phyloP scores from a whole-genome alignment of 2,329 filamentous ascomycete genomes.

The Phyllosticta citribraziliensis region DNA sequence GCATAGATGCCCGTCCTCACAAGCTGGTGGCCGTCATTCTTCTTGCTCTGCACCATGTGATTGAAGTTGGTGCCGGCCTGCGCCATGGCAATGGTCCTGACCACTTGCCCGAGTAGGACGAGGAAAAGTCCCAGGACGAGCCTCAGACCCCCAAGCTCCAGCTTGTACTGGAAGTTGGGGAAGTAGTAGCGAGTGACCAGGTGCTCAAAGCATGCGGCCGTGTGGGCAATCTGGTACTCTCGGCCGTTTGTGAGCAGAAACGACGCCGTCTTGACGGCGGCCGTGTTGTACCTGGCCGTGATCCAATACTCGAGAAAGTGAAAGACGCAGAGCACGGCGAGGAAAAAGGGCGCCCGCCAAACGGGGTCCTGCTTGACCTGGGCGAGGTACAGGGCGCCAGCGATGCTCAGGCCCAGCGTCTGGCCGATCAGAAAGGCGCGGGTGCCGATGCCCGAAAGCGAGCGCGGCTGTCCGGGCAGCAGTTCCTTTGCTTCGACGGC shows the following conservation, averaged over 20 bases:
- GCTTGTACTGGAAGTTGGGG: conserved; percentile 36
- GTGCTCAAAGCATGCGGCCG: conserved; percentile 63
- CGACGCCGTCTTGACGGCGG: conserved; percentile 58
- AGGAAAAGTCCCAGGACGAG: conserved; percentile 50
- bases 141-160: conserved; percentile 28
- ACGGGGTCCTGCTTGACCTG: conserved; percentile 29
- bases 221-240: conserved; percentile 75
- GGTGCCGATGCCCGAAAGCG: conserved; percentile 37
- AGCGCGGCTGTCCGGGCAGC: conserved; percentile 33
- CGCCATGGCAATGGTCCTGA: conserved; percentile 76
- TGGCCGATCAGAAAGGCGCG: conserved; percentile 37
- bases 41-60: conserved; percentile 62
- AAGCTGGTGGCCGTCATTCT: conserved; percentile 63
- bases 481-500: conserved; percentile 19
- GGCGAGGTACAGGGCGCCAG: conserved; percentile 20
- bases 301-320: conserved; percentile 96
- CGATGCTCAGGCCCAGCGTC: conserved; percentile 23
- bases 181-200: conserved; percentile 49
- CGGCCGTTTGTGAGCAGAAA: conserved; percentile 84
- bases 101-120: conserved; percentile 60
- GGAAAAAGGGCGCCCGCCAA: conserved; percentile 56
- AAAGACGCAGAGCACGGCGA: conserved; percentile 62
- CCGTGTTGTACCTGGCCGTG: conserved; percentile 75
- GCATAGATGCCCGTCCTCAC: conserved; percentile 75
- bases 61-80: conserved; percentile 89